Percentiles rank a stretch among this genome's conserved stretches.
Conservation (phyloP, 2,329 filamentous ascomycete species). For the Myriosclerotinia curreyana region DNA sequence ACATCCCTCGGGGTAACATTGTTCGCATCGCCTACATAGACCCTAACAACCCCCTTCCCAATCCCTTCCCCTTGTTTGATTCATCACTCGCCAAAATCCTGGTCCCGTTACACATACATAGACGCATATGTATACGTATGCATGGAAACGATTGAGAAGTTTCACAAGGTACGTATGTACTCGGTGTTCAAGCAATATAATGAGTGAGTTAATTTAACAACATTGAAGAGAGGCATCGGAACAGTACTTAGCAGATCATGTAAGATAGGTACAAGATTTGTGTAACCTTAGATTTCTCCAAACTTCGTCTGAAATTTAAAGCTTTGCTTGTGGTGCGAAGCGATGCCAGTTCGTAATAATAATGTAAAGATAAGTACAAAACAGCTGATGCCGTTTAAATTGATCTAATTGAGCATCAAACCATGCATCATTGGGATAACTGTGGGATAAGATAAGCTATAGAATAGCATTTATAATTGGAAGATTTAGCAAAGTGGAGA, state of each 20-base stretch:
- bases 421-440: too few species aligned
- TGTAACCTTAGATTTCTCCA: neutral
- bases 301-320: neutral
- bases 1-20: neutral
- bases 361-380: neutral
- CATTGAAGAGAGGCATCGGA: neutral
- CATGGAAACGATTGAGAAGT: conserved; percentile 3
- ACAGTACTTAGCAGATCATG: neutral
- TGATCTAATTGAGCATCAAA: too few species aligned
- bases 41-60: neutral
- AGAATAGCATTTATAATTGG: too few species aligned
- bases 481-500: too few species aligned
- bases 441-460: too few species aligned
- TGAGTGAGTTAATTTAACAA: neutral
- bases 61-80: neutral
- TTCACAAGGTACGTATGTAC: neutral
- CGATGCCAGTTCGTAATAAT: neutral
- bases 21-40: neutral
- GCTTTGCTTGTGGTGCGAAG: neutral
- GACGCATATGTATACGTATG: neutral
- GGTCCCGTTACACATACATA: neutral
- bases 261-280: neutral
- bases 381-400: neutral
- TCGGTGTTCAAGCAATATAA: neutral
- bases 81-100: neutral